Conservation (phyloP, 352 stramenopile genomes). For the Phytopythium kandeliae region DNA sequence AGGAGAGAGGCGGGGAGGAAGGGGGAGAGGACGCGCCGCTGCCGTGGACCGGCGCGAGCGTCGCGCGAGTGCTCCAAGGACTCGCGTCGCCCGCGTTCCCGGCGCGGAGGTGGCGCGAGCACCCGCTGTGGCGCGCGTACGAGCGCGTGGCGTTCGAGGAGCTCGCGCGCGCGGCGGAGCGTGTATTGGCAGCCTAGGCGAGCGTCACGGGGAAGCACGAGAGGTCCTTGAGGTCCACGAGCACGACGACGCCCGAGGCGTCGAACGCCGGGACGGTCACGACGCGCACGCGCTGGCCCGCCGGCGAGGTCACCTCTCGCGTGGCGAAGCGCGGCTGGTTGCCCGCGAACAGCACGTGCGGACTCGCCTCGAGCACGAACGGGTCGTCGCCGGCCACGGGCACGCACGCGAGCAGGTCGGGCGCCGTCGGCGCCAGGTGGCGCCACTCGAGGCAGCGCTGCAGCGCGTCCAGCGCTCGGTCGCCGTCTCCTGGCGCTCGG, state of each 20-base stretch:
- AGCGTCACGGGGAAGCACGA: constrained; percentile 65
- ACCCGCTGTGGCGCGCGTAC: constrained; percentile 65
- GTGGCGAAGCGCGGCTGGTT: constrained; percentile 87
- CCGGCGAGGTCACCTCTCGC: constrained; percentile 58
- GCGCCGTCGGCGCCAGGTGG: constrained; percentile 91
- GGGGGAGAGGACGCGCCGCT: constrained; percentile 11
- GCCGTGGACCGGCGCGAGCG: constrained; percentile 57
- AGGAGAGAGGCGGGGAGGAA: too few species aligned
- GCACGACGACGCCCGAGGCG: constrained; percentile 83
- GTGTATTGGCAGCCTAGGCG: constrained; percentile 24
- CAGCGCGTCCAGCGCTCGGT: constrained; percentile 38
- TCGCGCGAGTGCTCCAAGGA: constrained; percentile 76
- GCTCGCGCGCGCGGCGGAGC: constrained; percentile 55
- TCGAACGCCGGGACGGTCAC: constrained; percentile 91
- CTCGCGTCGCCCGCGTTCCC: constrained; percentile 61
- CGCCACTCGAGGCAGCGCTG: constrained; percentile 84
- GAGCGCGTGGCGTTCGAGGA: constrained; percentile 63
- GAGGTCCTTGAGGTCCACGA: constrained; percentile 88
- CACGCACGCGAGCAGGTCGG: constrained; percentile 89
- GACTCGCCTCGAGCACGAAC: constrained; percentile 86
- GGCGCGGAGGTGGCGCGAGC: constrained; percentile 50
- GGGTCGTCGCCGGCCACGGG: constrained; percentile 88
- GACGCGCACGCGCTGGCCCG: constrained; percentile 55
- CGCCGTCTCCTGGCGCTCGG: too few species aligned
- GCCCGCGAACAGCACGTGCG: constrained; percentile 92